Base-by-base conservation (phyloP, 345 rosid species). In the Euphorbia lathyris region DNA sequence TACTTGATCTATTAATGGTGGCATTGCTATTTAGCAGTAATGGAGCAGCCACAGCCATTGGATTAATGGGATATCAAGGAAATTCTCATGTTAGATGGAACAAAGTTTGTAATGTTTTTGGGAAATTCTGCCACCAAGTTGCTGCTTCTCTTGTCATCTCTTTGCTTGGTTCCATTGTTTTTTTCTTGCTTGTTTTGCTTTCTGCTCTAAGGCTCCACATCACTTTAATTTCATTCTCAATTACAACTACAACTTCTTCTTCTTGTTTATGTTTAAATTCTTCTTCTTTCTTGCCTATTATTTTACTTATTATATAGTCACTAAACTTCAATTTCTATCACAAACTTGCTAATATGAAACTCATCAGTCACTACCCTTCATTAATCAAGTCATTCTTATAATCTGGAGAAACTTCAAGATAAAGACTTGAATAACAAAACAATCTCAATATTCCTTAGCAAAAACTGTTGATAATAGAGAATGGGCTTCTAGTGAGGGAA, bases 71-170 rank as follows among this genome's bases (percentile, higher is more conserved):
- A 42, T 55, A 68, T 20, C 7, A 71, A 40, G 97, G 97, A 43
- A 91, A 91, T 79, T 82, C 88, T 4, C 91, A 84, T 56, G 80
- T 86, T 53, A 68, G 69, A 48, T 89, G 97, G 96, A 65, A 47
- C 14, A 84, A 87, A 73, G 90, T 79, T 58, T 91, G 97, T 76
- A 26, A 58, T 12, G 80, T 75, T 32, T 91, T 91, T 60, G 89
- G 77, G 10, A 76, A 73, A 69, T 87, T 91, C 48, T 89, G 97
- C 61, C 27, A 74, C 63, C 84, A 78, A 61, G 81, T 58, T 17
- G 86, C 81, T 3, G 84, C 73, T 43, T 63, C 89, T 5, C 0
- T 80, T 57, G 60, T 1, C 58, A 19, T 85, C 13, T 85, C 88
- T 32, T 29, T 86, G 53, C 5, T 84, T 32, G 89, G 83, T 61